Conservation (phyloP, 2,329 filamentous ascomycete species). For the Alternaria brassicae region DNA sequence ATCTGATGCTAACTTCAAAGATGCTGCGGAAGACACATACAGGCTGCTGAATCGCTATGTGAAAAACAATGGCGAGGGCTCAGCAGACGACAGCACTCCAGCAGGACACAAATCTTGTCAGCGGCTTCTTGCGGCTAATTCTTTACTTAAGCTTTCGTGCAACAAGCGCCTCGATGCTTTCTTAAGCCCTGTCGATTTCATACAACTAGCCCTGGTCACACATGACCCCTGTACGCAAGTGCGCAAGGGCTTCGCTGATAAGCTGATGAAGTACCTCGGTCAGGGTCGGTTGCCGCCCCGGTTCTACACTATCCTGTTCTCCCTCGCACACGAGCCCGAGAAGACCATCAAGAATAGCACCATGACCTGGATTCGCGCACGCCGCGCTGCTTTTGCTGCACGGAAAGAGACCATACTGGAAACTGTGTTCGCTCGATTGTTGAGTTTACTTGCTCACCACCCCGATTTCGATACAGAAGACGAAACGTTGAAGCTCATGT, state of each 20-base stretch:
- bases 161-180: conserved; percentile 77
- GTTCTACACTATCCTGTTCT: conserved; percentile 89
- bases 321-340: conserved; percentile 89
- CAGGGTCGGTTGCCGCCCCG: conserved; percentile 72
- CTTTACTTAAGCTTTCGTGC: conserved; percentile 81
- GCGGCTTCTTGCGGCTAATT: conserved; percentile 79
- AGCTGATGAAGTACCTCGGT: conserved; percentile 89
- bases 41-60: conserved; percentile 80
- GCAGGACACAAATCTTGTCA: conserved; percentile 80
- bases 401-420: conserved; percentile 72
- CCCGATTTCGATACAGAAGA: conserved; percentile 75
- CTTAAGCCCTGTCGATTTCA: conserved; percentile 76
- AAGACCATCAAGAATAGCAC: conserved; percentile 74
- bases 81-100: conserved; percentile 75
- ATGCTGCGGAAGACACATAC: conserved; percentile 71
- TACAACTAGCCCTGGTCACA: conserved; percentile 78
- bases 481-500: conserved; percentile 78
- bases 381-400: conserved; percentile 70
- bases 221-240: conserved; percentile 80
- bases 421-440: conserved; percentile 77
- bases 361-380: conserved; percentile 87
- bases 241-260: conserved; percentile 78
- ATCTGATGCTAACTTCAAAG: conserved; percentile 54
- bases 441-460: conserved; percentile 91
- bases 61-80: conserved; percentile 77